Evolutionary conservation across 2,329 filamentous ascomycete genomes (phyloP), one percentile per base, ranked within the genome.

Genomic region (Xylariaceae sp.): DNA sequence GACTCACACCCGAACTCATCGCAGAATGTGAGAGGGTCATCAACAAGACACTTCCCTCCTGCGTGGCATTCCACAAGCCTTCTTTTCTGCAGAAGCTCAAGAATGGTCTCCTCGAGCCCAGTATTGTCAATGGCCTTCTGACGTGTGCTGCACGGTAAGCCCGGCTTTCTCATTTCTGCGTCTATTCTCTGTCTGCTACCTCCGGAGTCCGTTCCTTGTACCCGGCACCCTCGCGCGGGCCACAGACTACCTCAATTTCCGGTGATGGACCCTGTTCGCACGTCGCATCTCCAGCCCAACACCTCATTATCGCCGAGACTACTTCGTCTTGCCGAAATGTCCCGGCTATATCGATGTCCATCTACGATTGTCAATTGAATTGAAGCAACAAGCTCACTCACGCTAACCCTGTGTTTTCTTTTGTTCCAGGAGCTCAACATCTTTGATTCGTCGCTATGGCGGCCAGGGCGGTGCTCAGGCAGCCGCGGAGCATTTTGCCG

Each of bases 61-160:
- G 80, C 63, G 79, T 84, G 40, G 81, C 80, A 62, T 84, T 84
- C 64, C 81, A 84, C 71, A 83, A 83, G 70, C 80, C 81, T 7
- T 80, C 80, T 2, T 83, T 83, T 66, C 66, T 84, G 33, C 79
- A 82, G 67, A 81, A 83, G 64, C 73, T 84, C 46, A 83, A 83
- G 71, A 80, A 73, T 60, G 75, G 72, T 18, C 73, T 75, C 2
- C 73, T 84, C 33, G 81, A 84, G 52, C 71, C 76, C 31, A 79
- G 78, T 44, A 78, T 84, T 58, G 74, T 82, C 50, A 81, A 82
- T 56, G 81, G 80, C 13, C 75, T 84, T 33, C 70, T 84, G 60
- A 80, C 79, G 44, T 80, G 75, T 44, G 81, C 79, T 53, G 78
- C 81, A 56, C 72, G 81, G 80, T 83, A 79, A 68, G 79, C 51